Percentiles rank a stretch among this genome's conserved stretches.
Conservation (phyloP, 2,329 filamentous ascomycete genomes). For the Alternaria brassicicola region DNA sequence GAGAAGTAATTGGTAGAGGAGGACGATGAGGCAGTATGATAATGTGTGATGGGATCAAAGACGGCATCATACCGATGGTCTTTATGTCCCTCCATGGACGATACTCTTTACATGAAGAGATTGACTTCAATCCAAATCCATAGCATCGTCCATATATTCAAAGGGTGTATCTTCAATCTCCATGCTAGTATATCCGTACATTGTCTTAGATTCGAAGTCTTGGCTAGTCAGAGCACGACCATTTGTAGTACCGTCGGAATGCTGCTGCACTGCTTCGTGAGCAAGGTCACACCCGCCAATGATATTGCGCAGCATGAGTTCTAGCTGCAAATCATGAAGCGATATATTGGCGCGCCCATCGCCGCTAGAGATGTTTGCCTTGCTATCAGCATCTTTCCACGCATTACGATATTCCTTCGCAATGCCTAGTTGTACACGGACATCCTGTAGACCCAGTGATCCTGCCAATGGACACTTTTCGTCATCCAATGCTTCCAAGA, state of each 20-base stretch:
- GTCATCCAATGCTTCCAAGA: conserved; percentile 67
- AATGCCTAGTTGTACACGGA: conserved; percentile 63
- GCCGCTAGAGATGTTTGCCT: conserved; percentile 22
- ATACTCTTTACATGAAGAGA: background rate
- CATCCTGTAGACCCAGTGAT: conserved; percentile 62
- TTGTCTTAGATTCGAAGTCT: conserved; percentile 28
- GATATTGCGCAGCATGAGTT: conserved; percentile 63
- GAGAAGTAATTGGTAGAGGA: too few species aligned
- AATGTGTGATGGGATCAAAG: too few species aligned
- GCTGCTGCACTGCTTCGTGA: conserved; percentile 50
- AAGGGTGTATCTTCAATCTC: conserved; percentile 33
- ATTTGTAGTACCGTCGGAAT: conserved; percentile 7
- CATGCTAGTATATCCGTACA: conserved; percentile 13
- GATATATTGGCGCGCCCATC: conserved; percentile 42
- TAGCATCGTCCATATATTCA: conserved; percentile 46
- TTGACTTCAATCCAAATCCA: conserved; percentile 41
- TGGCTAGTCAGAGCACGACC: conserved; percentile 19
- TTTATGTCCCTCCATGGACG: background rate
- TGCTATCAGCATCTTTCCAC: conserved; percentile 71
- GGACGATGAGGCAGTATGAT: too few species aligned
- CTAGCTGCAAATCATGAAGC: conserved; percentile 67
- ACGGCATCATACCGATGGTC: background rate
- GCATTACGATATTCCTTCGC: conserved; percentile 74
- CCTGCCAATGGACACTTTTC: conserved; percentile 61
- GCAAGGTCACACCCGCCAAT: conserved; percentile 66